These are phyloP conservation scores for Vigna hirtella DNA, from an alignment of 306 rosid species.

Conservation along the genomic window DNA sequence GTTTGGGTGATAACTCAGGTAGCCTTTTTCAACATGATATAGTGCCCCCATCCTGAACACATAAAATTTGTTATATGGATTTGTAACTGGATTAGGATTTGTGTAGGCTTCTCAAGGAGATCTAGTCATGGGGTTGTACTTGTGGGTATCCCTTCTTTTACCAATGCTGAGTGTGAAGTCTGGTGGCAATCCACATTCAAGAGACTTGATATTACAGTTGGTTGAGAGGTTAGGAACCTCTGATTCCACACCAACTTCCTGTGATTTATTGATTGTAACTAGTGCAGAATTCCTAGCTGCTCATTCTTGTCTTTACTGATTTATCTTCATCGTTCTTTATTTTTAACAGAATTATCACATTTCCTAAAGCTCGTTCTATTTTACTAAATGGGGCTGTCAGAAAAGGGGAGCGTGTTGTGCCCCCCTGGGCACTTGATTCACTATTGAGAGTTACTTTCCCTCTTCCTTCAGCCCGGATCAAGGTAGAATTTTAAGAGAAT, in stretches of 20 bases:
- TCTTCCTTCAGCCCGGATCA: conserved; percentile 52
- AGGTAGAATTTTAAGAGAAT: conserved; percentile 44
- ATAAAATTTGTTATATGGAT: conserved; percentile 4
- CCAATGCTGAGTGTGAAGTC: conserved; percentile 58
- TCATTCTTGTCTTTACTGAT: conserved; percentile 5
- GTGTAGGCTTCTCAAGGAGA: conserved; percentile 59
- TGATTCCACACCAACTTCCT: conserved; percentile 24
- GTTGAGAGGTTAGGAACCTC: conserved; percentile 55
- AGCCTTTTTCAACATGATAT: conserved; percentile 32
- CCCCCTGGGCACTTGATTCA: conserved; percentile 57
- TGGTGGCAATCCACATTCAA: conserved; percentile 53
- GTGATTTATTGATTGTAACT: conserved; percentile 12
- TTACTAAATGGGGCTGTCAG: conserved; percentile 57
- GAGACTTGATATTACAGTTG: conserved; percentile 60
- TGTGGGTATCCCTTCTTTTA: conserved; percentile 57
- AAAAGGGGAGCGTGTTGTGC: conserved; percentile 62
- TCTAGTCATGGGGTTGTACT: conserved; percentile 49
- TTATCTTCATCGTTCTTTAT: conserved; percentile 4
- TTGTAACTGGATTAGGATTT: conserved; percentile 35
- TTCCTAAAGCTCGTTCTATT: conserved; percentile 56
- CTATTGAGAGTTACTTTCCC: conserved; percentile 54
- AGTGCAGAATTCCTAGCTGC: conserved; percentile 2
- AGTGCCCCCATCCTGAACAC: neutral
- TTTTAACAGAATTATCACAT: conserved; percentile 49
- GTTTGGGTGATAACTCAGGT: conserved; percentile 63